Conservation (phyloP, 2,329 filamentous ascomycete genomes). For the Madurella fahalii region DNA sequence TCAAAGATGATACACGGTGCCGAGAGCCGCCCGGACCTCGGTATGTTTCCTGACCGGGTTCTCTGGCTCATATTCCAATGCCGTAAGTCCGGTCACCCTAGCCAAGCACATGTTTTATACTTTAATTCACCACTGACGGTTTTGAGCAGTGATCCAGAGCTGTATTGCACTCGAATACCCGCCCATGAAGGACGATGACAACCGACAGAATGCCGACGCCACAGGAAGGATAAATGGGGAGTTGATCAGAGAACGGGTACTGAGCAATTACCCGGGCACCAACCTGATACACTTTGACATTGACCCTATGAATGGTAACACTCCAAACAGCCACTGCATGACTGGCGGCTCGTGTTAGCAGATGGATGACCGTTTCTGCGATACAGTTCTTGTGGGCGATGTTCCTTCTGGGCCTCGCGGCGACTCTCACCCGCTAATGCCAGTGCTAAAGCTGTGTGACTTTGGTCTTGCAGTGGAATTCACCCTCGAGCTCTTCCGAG, state of each 20-base stretch:
- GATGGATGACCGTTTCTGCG: background rate
- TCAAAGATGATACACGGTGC: background rate
- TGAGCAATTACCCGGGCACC: background rate
- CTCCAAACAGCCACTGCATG: background rate
- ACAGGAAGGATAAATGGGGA: background rate
- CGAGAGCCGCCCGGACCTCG: background rate
- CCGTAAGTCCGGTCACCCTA: background rate
- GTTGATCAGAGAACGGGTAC: background rate
- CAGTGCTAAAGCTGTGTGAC: slow-evolving; percentile 1
- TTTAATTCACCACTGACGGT: no score
- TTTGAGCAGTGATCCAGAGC: background rate
- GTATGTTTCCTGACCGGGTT: background rate
- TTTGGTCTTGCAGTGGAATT: background rate
- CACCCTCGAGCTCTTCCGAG: background rate
- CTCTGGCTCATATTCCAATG: slow-evolving; percentile 6
- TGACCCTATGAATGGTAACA: slow-evolving; percentile 5
- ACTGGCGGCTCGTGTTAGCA: background rate
- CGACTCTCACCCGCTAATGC: background rate
- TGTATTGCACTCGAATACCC: slow-evolving; percentile 1
- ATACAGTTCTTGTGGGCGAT: background rate
- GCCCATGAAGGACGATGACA: background rate
- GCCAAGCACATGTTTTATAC: no score
- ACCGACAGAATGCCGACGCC: background rate
- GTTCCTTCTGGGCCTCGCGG: background rate
- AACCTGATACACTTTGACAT: slow-evolving; percentile 6